phyloP scores from a whole-genome alignment of 495 filamentous ascomycete species.

The Cenococcum geophilum region DNA sequence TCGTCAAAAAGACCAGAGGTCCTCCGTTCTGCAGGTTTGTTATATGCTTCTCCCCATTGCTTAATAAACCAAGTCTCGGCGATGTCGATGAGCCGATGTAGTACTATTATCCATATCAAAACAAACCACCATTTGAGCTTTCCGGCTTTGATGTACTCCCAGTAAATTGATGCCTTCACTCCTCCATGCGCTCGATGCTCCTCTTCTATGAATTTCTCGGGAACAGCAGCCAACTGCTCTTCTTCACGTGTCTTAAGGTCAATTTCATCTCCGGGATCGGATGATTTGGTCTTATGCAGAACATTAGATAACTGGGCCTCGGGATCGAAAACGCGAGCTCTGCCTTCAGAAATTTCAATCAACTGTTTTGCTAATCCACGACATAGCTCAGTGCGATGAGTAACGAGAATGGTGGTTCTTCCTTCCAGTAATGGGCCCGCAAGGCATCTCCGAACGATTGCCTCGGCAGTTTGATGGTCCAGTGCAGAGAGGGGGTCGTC shows the following conservation, averaged over 20 bases:
- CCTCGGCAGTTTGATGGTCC: slow-evolving; percentile 70
- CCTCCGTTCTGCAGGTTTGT: slow-evolving; percentile 31
- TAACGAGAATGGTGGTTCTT: slow-evolving; percentile 64
- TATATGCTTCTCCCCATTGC: slow-evolving; percentile 74
- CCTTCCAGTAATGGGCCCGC: slow-evolving; percentile 55
- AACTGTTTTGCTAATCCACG: slow-evolving; percentile 59
- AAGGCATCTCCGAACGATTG: slow-evolving; percentile 63
- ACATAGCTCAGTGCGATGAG: slow-evolving; percentile 69
- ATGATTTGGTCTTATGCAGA: slow-evolving; percentile 16
- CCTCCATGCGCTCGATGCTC: slow-evolving; percentile 70
- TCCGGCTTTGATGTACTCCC: slow-evolving; percentile 75
- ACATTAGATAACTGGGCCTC: slow-evolving; percentile 30
- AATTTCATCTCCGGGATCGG: slow-evolving; percentile 25
- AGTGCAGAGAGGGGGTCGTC: slow-evolving; percentile 43
- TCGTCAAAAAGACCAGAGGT: slow-evolving; percentile 45
- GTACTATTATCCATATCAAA: slow-evolving; percentile 51
- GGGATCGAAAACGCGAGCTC: slow-evolving; percentile 45
- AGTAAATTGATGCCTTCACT: slow-evolving; percentile 68
- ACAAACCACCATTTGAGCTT: slow-evolving; percentile 63
- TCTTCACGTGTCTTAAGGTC: slow-evolving; percentile 38
- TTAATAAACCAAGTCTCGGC: slow-evolving; percentile 76
- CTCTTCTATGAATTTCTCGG: slow-evolving; percentile 77
- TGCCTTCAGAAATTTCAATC: slow-evolving; percentile 56
- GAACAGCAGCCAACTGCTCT: slow-evolving; percentile 47
- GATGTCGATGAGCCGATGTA: slow-evolving; percentile 55